Percentiles rank a stretch among this genome's conserved stretches.
Conservation (phyloP, 805 yeast species). For the Sugiyamaella chiloensis region DNA sequence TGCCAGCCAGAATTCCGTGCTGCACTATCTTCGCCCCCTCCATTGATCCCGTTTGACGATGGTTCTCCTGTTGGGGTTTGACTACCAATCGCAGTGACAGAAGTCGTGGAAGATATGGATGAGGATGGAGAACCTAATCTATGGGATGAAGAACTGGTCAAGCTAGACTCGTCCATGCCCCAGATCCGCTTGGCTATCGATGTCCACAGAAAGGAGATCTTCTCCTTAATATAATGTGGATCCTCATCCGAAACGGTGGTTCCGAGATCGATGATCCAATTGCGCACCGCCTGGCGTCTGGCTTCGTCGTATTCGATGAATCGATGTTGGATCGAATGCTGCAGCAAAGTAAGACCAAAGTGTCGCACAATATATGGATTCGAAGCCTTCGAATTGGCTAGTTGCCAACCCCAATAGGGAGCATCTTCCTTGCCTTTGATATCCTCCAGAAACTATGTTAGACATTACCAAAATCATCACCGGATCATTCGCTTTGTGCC, state of each 20-base stretch:
- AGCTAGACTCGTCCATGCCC: conserved; percentile 57
- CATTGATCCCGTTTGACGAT: conserved; percentile 29
- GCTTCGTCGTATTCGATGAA: conserved; percentile 55
- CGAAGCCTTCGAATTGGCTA: conserved; percentile 62
- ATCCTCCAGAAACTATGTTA: conserved; percentile 57
- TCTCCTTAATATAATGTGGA: conserved; percentile 88
- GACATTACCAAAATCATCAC: neutral
- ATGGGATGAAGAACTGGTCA: neutral
- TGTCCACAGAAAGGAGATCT: conserved; percentile 87
- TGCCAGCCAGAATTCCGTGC: conserved; percentile 59
- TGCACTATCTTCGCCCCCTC: too few species aligned
- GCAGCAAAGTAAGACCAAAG: conserved; percentile 79
- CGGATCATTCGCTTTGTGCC: too few species aligned
- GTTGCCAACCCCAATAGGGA: conserved; percentile 88
- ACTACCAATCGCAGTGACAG: conserved; percentile 5
- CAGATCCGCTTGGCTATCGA: conserved; percentile 85
- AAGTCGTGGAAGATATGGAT: neutral
- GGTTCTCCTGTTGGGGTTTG: conserved; percentile 7
- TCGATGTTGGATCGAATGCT: conserved; percentile 59
- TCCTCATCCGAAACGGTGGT: conserved; percentile 57
- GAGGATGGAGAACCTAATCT: neutral
- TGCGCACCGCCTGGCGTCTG: conserved; percentile 64
- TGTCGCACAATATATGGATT: conserved; percentile 75
- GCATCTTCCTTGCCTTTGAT: conserved; percentile 77
- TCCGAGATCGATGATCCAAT: conserved; percentile 82